Evolutionary conservation across 768 basidiomycete species (phyloP), one percentile per base, ranked within the genome.

Genomic region (Panaeolus papilionaceus): DNA sequence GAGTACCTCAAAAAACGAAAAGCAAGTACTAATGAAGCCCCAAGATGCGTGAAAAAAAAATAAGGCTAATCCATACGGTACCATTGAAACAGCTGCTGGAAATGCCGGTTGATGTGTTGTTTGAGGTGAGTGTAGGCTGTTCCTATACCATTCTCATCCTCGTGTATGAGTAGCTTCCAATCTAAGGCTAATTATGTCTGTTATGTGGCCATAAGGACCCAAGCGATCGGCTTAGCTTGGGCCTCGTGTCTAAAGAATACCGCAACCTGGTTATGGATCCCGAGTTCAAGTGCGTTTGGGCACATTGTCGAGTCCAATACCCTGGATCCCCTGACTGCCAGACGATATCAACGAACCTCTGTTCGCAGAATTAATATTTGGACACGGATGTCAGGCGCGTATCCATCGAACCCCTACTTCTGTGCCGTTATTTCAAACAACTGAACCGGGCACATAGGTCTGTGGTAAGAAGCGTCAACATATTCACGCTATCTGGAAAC

Each of bases 321-420:
- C 49, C 26, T 26, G 49, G 26, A 10, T 10, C 49, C 5, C 49
- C 49, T 23, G 49, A 11, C 6, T 51, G 49, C 26, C 49, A 0
- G 14, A 51, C 6, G 54, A 16, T 33, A 58, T 33, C 10, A 58
- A 11, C 14, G 54, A 58, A 18, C 26, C 54, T 3, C 37, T 18
- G 54, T 37, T 58, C 16, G 33, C 54, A 12, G 54, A 58, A 58
- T 37, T 58, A 20, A 51, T 37, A n/a, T 58, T 58, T 58, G 54
- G 54, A 58, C 11, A 16, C 9, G 11, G 14, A 33, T 58, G 54
- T 37, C 6, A 33, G 12, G 54, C 33, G 14, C 3, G 28, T 16
- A 16, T 49, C 23, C 3, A 51, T 20, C 23, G 18, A 47, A 10
- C 45, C 5, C 33, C 33, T 5, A 33, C 33, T 33, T n/a, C 20